phyloP scores from a whole-genome alignment of 2,329 filamentous ascomycete genomes.

The Aspergillus fijiensis region DNA sequence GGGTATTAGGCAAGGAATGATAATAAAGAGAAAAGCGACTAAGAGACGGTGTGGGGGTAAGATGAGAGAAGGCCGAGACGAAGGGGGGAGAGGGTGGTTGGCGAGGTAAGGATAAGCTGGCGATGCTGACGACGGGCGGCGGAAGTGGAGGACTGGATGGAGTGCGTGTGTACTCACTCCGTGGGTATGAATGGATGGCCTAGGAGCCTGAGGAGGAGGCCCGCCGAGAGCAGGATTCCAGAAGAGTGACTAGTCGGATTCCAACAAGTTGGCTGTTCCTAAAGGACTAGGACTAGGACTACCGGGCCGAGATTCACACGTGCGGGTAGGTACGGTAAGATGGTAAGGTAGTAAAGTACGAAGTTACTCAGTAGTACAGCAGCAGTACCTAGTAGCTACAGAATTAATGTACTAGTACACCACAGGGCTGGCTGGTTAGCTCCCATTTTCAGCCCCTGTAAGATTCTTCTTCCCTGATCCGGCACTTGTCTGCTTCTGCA shows the following conservation, averaged over 20 bases:
- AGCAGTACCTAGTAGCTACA: no score
- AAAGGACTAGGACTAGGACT: neutral
- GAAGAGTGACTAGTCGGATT: neutral
- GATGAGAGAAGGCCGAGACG: neutral
- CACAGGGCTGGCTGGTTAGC: neutral
- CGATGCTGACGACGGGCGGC: constrained; percentile 10
- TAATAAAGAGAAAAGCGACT: neutral
- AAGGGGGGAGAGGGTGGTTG: neutral
- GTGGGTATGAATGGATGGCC: constrained; percentile 3
- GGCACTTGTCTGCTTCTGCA: no score
- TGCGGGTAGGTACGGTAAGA: neutral
- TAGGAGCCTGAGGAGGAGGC: neutral
- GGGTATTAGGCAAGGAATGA: constrained; percentile 4
- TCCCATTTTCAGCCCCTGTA: no score
- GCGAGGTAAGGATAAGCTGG: constrained; percentile 5
- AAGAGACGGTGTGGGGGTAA: neutral
- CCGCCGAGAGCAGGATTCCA: neutral
- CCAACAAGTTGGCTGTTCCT: neutral
- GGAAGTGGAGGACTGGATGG: constrained; percentile 2
- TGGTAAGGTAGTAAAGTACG: neutral
- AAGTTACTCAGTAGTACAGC: neutral
- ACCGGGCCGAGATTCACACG: neutral
- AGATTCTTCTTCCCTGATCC: no score
- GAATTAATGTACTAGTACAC: neutral
- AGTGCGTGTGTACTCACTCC: neutral